These are phyloP conservation scores for Lunularia cruciata DNA, from an alignment of 225 moss, liverwort and hornwort species.

Conservation along the genomic window DNA sequence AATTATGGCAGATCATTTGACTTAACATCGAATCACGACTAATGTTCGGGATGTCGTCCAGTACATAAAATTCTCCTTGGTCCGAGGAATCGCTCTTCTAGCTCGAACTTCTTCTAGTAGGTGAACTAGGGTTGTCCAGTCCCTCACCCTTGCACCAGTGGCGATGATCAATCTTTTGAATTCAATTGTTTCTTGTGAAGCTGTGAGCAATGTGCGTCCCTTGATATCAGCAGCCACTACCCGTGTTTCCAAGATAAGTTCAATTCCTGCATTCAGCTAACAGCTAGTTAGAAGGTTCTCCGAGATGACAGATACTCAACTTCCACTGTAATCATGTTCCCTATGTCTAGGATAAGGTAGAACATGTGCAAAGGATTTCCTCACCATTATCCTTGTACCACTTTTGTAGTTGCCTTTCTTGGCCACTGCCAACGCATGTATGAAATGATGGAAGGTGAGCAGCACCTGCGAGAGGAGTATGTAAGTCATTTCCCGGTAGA, in stretches of 20 bases:
- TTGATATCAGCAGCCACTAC: conserved; percentile 67
- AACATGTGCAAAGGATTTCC: conserved; percentile 1
- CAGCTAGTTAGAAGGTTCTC: neutral
- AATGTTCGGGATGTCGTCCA: too few species aligned
- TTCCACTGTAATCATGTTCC: too few species aligned
- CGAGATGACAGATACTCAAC: neutral
- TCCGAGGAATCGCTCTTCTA: too few species aligned
- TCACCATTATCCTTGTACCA: conserved; percentile 97
- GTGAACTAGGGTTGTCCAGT: neutral
- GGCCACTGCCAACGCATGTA: conserved; percentile 84
- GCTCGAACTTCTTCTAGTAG: too few species aligned
- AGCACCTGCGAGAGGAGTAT: conserved; percentile 42
- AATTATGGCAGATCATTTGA: too few species aligned
- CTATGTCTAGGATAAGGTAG: too few species aligned
- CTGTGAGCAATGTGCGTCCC: conserved; percentile 55
- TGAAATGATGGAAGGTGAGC: conserved; percentile 80
- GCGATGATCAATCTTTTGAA: conserved; percentile 70
- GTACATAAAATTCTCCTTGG: too few species aligned
- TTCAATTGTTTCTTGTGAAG: conserved; percentile 81
- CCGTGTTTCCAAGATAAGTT: conserved; percentile 75
- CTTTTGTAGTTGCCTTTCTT: conserved; percentile 63
- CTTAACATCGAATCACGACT: too few species aligned
- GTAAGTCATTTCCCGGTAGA: too few species aligned
- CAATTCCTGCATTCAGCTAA: conserved; percentile 59
- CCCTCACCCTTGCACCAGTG: conserved; percentile 85